phyloP scores from a whole-genome alignment of 169 alveolate genomes.

The Neospora caninum region DNA sequence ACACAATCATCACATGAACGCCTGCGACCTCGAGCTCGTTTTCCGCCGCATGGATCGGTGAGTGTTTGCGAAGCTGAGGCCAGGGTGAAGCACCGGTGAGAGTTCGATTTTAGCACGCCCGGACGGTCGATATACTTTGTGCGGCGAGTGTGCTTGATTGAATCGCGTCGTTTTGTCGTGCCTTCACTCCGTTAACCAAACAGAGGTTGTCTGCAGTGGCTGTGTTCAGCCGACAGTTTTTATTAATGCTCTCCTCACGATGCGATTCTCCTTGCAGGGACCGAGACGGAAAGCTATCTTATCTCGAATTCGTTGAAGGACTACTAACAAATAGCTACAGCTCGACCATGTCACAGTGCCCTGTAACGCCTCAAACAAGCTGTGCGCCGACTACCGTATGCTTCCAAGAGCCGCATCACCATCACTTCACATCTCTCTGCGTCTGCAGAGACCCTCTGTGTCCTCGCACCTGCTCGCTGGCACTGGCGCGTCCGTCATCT shows the following conservation, averaged over 20 bases:
- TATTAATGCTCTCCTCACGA: too few relatives aligned
- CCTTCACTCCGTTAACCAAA: too few relatives aligned
- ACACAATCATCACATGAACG: constrained; percentile 53
- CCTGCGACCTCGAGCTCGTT: constrained; percentile 52
- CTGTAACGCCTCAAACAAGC: neutral
- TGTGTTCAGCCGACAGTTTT: too few relatives aligned
- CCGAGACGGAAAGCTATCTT: constrained; percentile 64
- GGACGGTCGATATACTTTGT: neutral
- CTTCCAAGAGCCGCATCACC: neutral
- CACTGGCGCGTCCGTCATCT: neutral
- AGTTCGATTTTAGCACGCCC: neutral
- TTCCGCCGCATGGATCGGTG: constrained; percentile 68
- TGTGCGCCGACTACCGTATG: neutral
- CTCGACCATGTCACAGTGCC: constrained; percentile 1
- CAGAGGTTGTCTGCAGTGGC: too few relatives aligned
- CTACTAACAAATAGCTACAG: constrained; percentile 34
- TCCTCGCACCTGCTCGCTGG: constrained; percentile 31
- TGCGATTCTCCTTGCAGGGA: constrained; percentile 44
- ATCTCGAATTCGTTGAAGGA: constrained; percentile 67
- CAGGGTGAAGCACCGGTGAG: neutral
- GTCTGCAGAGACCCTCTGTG: constrained; percentile 18
- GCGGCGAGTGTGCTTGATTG: neutral
- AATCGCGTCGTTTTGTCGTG: neutral
- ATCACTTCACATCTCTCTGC: neutral
- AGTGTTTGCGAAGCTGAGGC: neutral